Percentiles rank a stretch among this genome's conserved stretches.
Evolutionary conservation across 2,329 filamentous ascomycete genomes (phyloP).

Genomic region (Ophiostoma tasmaniense): DNA sequence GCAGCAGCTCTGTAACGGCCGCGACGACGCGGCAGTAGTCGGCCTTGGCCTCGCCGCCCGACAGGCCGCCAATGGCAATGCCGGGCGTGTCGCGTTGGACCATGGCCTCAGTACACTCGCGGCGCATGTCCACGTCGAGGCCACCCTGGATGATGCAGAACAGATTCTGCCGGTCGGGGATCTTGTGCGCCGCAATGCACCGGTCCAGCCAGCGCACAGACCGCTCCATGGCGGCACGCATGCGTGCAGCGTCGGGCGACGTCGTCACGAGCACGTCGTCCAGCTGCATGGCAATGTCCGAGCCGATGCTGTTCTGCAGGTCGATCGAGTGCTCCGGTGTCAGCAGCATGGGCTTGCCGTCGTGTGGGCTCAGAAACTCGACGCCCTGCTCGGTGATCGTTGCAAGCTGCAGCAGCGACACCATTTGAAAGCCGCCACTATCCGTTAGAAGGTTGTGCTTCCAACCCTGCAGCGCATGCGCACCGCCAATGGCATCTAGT

Average conservation of each 20-base stretch:
- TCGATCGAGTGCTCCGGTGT: slow-evolving; percentile 96
- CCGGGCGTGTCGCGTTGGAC: slow-evolving; percentile 83
- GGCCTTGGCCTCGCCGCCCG: slow-evolving; percentile 87
- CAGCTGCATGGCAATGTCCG: slow-evolving; percentile 98
- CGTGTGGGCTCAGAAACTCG: slow-evolving; percentile 89
- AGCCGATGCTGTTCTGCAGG: slow-evolving; percentile 93
- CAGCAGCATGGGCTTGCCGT: slow-evolving; percentile 89
- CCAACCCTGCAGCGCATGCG: slow-evolving; percentile 93
- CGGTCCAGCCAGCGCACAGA: slow-evolving; percentile 93
- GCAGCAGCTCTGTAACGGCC: slow-evolving; percentile 75
- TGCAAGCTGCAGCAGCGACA: slow-evolving; percentile 85
- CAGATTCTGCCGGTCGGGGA: slow-evolving; percentile 76
- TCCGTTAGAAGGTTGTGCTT: slow-evolving; percentile 87
- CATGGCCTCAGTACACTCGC: slow-evolving; percentile 80
- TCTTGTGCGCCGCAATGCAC: slow-evolving; percentile 82
- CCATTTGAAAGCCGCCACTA: slow-evolving; percentile 90
- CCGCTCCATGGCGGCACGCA: slow-evolving; percentile 90
- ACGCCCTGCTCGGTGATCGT: slow-evolving; percentile 94
- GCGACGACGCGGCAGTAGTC: slow-evolving; percentile 87
- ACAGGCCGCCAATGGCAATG: slow-evolving; percentile 91
- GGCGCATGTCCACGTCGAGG: slow-evolving; percentile 76
- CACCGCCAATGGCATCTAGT: slow-evolving; percentile 78
- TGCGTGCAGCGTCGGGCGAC: slow-evolving; percentile 76
- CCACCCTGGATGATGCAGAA: slow-evolving; percentile 99
- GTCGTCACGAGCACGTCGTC: slow-evolving; percentile 97